A percentile compares a stretch with the other conserved stretches of the same genome.
Evolutionary conservation across 768 basidiomycete genomes (phyloP).

Genomic region (Naganishia antarctica): DNA sequence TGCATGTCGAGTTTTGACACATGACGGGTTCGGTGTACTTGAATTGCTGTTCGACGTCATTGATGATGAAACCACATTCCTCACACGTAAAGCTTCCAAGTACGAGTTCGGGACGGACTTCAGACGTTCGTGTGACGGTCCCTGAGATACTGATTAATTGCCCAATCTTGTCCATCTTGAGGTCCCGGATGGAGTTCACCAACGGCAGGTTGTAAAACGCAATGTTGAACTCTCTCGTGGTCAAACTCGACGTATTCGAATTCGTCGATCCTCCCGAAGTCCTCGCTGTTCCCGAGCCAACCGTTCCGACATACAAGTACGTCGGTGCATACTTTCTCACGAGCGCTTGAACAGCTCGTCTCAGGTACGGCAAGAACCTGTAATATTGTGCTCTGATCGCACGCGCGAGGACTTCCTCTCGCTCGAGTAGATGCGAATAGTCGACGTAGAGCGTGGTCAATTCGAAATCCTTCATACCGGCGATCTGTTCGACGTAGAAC

Average conservation of each 20-base stretch:
- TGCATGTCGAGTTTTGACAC: slow-evolving; percentile 91
- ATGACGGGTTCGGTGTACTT: slow-evolving; percentile 97
- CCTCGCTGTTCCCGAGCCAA: slow-evolving; percentile 16
- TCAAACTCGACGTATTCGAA: slow-evolving; percentile 72
- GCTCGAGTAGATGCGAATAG: slow-evolving; percentile 79
- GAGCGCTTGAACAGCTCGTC: slow-evolving; percentile 81
- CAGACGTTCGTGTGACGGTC: slow-evolving; percentile 93
- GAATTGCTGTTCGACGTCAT: slow-evolving; percentile 97
- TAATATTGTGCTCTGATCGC: slow-evolving; percentile 95
- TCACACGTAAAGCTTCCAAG: slow-evolving; percentile 91
- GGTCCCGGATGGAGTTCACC: slow-evolving; percentile 87
- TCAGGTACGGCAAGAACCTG: slow-evolving; percentile 88
- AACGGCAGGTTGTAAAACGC: slow-evolving; percentile 93
- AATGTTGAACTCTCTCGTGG: slow-evolving; percentile 87
- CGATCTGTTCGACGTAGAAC: slow-evolving; percentile 87
- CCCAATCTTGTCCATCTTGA: slow-evolving; percentile 89
- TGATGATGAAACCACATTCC: slow-evolving; percentile 74
- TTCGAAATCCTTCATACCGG: slow-evolving; percentile 89
- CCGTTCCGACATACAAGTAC: slow-evolving; percentile 92
- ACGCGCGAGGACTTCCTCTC: slow-evolving; percentile 86
- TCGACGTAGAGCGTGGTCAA: slow-evolving; percentile 95
- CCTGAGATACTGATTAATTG: slow-evolving; percentile 91
- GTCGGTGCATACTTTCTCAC: slow-evolving; percentile 85
- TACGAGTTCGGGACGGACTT: slow-evolving; percentile 90
- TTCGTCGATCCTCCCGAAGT: slow-evolving; percentile 1